Percentiles rank a stretch among this genome's conserved stretches.
Evolutionary conservation across 441 rosid species (phyloP).

Genomic region (Arabidopsis hybrid): DNA sequence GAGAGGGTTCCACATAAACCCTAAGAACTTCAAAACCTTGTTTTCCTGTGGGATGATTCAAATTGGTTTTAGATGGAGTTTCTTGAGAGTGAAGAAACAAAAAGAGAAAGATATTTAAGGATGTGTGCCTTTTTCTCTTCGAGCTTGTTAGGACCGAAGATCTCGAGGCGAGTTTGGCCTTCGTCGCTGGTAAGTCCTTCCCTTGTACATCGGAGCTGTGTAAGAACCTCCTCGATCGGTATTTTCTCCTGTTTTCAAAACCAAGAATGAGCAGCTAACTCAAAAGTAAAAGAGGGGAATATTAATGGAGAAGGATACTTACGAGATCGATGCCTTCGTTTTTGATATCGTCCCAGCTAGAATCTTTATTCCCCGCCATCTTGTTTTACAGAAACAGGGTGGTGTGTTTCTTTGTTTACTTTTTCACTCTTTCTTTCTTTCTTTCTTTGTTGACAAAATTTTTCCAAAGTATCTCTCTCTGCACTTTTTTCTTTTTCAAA

Average conservation of each 20-base stretch:
- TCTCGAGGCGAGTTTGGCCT: conserved; percentile 56
- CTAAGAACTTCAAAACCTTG: conserved; percentile 67
- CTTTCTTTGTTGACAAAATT: conserved; percentile 11
- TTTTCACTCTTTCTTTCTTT: conserved; percentile 15
- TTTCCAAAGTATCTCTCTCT: conserved; percentile 16
- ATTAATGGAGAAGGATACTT: conserved; percentile 1
- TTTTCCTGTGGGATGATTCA: conserved; percentile 59
- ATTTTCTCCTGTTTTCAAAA: conserved; percentile 54
- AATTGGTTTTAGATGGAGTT: not conserved
- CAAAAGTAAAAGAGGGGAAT: not conserved
- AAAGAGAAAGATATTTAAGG: not conserved
- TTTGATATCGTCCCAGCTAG: conserved; percentile 72
- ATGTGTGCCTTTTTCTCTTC: conserved; percentile 62
- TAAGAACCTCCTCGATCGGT: conserved; percentile 63
- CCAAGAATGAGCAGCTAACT: not conserved
- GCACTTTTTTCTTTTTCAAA: conserved; percentile 35
- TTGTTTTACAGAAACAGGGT: conserved; percentile 27
- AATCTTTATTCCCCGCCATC: conserved; percentile 50
- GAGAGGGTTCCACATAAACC: conserved; percentile 79
- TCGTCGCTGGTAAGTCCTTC: conserved; percentile 60
- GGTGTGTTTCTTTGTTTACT: not conserved
- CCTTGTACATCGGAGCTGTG: conserved; percentile 58
- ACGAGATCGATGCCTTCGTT: conserved; percentile 74
- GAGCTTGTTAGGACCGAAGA: conserved; percentile 70
- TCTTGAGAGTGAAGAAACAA: conserved; percentile 35